A percentile compares a stretch with the other conserved stretches of the same genome.
These are phyloP conservation scores for Salix arbutifolia DNA, from an alignment of 345 rosid genomes.

Conservation along the genomic window DNA sequence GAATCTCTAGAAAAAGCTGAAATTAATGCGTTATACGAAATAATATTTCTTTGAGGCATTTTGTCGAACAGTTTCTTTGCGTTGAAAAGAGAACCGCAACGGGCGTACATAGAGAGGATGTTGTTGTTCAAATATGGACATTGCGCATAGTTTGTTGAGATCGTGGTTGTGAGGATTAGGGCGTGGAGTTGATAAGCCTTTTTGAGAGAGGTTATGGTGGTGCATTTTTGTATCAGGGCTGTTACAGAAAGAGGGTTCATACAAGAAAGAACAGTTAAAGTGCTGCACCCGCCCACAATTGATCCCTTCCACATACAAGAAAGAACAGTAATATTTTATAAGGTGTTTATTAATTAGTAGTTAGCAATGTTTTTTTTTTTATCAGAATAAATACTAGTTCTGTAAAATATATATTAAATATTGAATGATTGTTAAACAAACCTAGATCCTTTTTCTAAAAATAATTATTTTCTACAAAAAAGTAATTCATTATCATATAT, in stretches of 20 bases:
- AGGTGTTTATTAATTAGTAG: no score
- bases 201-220: slow-evolving; percentile 33
- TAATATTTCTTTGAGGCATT: slow-evolving; percentile 61
- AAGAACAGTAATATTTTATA: no score
- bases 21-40: slow-evolving; percentile 63
- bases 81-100: slow-evolving; percentile 46
- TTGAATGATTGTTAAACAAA: no score
- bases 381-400: no score
- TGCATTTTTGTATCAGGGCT: slow-evolving; percentile 49
- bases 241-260: slow-evolving; percentile 28
- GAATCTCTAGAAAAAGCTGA: slow-evolving; percentile 60
- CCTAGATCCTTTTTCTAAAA: no score
- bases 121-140: slow-evolving; percentile 62
- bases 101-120: slow-evolving; percentile 54
- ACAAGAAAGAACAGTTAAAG: slow-evolving; percentile 6
- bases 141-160: slow-evolving; percentile 8
- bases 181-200: slow-evolving; percentile 69
- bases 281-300: not conserved
- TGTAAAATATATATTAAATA: no score
- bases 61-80: slow-evolving; percentile 56
- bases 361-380: no score
- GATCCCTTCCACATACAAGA: no score
- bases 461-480: no score
- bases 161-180: slow-evolving; percentile 40
- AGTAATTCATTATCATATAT: no score